These are phyloP conservation scores for Casuarina cunninghamiana DNA, from an alignment of 306 rosid genomes.

Conservation along the genomic window DNA sequence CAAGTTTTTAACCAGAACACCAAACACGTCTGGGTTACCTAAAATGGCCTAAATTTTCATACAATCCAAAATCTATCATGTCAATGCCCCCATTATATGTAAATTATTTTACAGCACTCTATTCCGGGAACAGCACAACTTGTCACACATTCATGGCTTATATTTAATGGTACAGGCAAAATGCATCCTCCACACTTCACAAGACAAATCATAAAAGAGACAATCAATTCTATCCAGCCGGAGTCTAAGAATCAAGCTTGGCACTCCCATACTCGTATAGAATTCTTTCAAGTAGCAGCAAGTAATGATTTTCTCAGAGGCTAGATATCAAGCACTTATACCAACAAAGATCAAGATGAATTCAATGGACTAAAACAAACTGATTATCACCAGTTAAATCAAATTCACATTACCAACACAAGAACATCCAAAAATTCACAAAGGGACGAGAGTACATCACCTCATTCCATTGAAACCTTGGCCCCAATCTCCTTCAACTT, in stretches of 20 bases:
- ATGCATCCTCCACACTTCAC: neutral
- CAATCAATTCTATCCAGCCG: neutral
- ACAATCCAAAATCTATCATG: neutral
- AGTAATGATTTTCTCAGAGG: neutral
- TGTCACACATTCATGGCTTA: neutral
- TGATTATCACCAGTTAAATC: neutral
- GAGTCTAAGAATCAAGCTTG: neutral
- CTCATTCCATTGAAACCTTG: slow-evolving; percentile 84
- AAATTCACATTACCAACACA: neutral
- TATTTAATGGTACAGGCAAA: neutral
- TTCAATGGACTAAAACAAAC: neutral
- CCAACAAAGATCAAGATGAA: neutral
- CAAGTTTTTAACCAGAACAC: neutral
- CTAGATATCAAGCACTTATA: neutral
- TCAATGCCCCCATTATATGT: neutral
- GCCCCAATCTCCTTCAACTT: slow-evolving; percentile 94
- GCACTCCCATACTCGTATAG: neutral
- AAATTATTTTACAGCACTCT: neutral
- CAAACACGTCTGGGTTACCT: neutral
- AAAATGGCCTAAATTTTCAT: neutral
- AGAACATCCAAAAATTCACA: neutral
- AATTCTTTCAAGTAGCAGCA: neutral
- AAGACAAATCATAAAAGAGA: neutral
- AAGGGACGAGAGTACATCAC: slow-evolving; percentile 24
- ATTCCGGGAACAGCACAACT: neutral